Conservation (phyloP, 345 rosid species). For the Balakata baccata region DNA sequence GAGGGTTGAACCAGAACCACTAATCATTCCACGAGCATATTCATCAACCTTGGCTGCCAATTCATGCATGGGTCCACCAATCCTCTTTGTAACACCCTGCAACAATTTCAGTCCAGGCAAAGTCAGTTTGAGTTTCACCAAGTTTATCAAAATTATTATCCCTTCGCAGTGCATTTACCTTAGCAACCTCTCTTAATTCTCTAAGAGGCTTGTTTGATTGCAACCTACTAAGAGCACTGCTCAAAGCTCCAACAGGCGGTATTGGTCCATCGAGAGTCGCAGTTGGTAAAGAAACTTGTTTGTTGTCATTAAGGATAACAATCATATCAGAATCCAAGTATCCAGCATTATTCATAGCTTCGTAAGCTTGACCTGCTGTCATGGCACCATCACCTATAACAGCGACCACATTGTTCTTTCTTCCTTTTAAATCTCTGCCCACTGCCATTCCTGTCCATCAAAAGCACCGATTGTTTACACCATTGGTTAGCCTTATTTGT, state of each 20-base stretch:
- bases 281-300: slow-evolving; percentile 94
- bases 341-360: slow-evolving; percentile 98
- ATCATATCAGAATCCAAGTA: slow-evolving; percentile 96
- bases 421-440: slow-evolving; percentile 85
- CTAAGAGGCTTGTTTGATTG: slow-evolving; percentile 93
- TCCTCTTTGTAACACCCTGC: slow-evolving; percentile 86
- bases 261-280: slow-evolving; percentile 89
- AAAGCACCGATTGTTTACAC: not conserved
- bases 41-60: slow-evolving; percentile 96
- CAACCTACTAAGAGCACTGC: slow-evolving; percentile 91
- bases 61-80: slow-evolving; percentile 91
- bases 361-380: slow-evolving; percentile 99
- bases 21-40: slow-evolving; percentile 96
- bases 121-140: slow-evolving; percentile 14
- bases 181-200: slow-evolving; percentile 95
- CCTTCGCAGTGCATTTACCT: slow-evolving; percentile 42
- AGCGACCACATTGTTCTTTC: slow-evolving; percentile 64
- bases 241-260: slow-evolving; percentile 96
- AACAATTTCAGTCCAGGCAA: slow-evolving; percentile 18
- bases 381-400: slow-evolving; percentile 98
- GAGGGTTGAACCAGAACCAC: slow-evolving; percentile 90
- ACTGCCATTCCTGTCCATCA: slow-evolving; percentile 81
- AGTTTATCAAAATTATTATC: not conserved
- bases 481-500: too few relatives aligned
- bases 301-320: slow-evolving; percentile 95